phyloP scores from a whole-genome alignment of 768 basidiomycete genomes.

The Lepiota brunneoincarnata region DNA sequence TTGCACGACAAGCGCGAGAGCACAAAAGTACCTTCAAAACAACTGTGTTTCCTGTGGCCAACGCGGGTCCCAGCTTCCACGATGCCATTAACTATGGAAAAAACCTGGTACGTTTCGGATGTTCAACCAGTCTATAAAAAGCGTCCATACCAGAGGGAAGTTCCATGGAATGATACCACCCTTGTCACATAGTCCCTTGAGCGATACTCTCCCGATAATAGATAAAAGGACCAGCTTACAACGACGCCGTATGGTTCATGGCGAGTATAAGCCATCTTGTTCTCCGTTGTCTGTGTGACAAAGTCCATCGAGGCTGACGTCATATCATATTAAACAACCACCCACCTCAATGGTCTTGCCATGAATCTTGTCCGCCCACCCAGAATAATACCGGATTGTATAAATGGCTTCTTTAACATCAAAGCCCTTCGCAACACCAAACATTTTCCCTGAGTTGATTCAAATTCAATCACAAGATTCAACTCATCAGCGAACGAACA shows the following conservation, averaged over 20 bases:
- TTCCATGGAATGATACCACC: slow-evolving; percentile 69
- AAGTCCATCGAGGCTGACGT: too few relatives aligned
- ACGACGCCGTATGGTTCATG: slow-evolving; percentile 64
- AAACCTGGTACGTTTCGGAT: neutral
- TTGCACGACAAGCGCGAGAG: too few relatives aligned
- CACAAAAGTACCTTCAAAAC: slow-evolving; percentile 50
- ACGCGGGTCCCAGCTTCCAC: slow-evolving; percentile 75
- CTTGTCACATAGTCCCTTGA: slow-evolving; percentile 10
- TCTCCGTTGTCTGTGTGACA: slow-evolving; percentile 34
- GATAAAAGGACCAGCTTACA: slow-evolving; percentile 18
- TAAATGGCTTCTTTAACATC: slow-evolving; percentile 50
- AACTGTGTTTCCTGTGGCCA: slow-evolving; percentile 73
- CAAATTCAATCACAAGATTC: neutral
- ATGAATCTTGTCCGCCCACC: slow-evolving; percentile 85
- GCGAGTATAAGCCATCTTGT: slow-evolving; percentile 64
- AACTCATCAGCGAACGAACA: slow-evolving; percentile 1
- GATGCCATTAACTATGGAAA: slow-evolving; percentile 45
- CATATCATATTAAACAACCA: too few relatives aligned
- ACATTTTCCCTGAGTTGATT: slow-evolving; percentile 53
- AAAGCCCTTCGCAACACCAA: slow-evolving; percentile 38
- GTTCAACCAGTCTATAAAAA: neutral
- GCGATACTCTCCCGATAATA: neutral
- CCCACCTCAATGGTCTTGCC: slow-evolving; percentile 66
- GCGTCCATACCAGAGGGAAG: slow-evolving; percentile 31
- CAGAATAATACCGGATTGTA: slow-evolving; percentile 76